A percentile compares a stretch with the other conserved stretches of the same genome.
Evolutionary conservation across 192 early-diverging fungal species (phyloP).

Genomic region (Linnemannia hyalina): DNA sequence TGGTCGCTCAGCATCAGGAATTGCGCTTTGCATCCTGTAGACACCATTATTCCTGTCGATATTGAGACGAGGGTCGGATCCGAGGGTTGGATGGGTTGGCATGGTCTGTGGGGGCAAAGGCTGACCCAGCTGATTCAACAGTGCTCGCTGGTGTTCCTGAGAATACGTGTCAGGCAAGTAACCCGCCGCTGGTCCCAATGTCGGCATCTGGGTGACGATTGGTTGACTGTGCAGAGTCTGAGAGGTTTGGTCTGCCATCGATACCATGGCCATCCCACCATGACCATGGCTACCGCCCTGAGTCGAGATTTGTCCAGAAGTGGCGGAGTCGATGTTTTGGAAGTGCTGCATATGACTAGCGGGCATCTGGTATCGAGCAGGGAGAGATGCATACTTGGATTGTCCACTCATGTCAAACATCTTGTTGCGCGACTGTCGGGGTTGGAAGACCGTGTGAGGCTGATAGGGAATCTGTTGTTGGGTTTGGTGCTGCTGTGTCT

Average conservation of each 20-base stretch:
- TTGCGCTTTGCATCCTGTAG: background rate
- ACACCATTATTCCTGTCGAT: background rate
- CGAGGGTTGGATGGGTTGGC: conserved; percentile 1
- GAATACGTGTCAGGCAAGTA: conserved; percentile 49
- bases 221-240: background rate
- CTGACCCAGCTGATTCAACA: conserved; percentile 23
- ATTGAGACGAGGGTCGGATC: background rate
- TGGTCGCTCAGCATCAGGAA: background rate
- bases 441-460: conserved; percentile 34
- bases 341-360: conserved; percentile 29
- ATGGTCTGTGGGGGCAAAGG: background rate
- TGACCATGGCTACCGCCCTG: background rate
- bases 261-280: background rate
- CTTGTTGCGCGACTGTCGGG: conserved; percentile 15
- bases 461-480: conserved; percentile 12
- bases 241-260: background rate
- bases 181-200: conserved; percentile 37
- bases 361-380: conserved; percentile 26
- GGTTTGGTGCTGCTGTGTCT: background rate
- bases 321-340: conserved; percentile 2
- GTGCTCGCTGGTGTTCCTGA: conserved; percentile 32
- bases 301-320: background rate
- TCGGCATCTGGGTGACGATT: background rate
- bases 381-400: conserved; percentile 30
- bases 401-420: background rate